phyloP scores from a whole-genome alignment of 2,329 filamentous ascomycete genomes.

The Neurospora sp. region DNA sequence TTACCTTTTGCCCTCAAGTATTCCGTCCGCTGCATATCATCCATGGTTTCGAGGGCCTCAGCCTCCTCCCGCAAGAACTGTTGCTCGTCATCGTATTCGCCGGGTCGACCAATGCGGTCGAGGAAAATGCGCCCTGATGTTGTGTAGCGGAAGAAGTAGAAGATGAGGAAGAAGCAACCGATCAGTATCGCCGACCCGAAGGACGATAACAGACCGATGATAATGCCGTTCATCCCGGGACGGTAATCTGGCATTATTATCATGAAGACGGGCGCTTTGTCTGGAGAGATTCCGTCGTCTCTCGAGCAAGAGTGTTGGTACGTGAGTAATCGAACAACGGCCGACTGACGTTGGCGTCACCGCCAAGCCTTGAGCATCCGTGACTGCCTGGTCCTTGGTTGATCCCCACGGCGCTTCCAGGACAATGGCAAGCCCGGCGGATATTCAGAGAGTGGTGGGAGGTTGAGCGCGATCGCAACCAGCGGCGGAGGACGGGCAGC shows the following conservation, averaged over 20 bases:
- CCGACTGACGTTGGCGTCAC: constrained; percentile 8
- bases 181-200: constrained; percentile 86
- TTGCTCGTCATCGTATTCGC: constrained; percentile 97
- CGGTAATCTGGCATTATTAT: constrained; percentile 11
- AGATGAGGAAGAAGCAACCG: constrained; percentile 64
- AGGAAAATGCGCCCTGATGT: constrained; percentile 80
- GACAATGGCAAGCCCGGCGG: background rate
- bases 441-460: background rate
- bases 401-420: background rate
- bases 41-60: constrained; percentile 90
- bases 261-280: constrained; percentile 1
- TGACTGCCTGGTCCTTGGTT: background rate
- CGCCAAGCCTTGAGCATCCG: constrained; percentile 10
- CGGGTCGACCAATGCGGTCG: constrained; percentile 84
- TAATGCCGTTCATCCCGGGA: constrained; percentile 55
- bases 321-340: constrained; percentile 1
- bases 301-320: background rate
- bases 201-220: constrained; percentile 90
- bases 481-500: background rate
- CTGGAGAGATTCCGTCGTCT: background rate
- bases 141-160: constrained; percentile 94
- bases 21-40: constrained; percentile 80
- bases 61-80: constrained; percentile 89
- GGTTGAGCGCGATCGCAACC: background rate
- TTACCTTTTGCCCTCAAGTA: constrained; percentile 92